A percentile compares a stretch with the other conserved stretches of the same genome.
Evolutionary conservation across 2,329 filamentous ascomycete species (phyloP).

Genomic region (Orbilia quercus): DNA sequence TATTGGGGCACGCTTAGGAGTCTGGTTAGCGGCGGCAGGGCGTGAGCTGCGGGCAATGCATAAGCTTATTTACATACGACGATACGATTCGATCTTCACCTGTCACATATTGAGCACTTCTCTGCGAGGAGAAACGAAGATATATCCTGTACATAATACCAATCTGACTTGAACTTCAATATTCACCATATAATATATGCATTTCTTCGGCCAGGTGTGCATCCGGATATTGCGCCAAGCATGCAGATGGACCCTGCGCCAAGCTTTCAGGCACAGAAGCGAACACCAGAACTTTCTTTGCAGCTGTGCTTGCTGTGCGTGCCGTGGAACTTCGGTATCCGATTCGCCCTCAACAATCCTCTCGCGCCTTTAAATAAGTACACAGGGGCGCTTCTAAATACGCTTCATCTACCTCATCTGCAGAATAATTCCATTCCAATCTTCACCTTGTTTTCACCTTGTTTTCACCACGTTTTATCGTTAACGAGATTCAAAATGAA

Average conservation of each 20-base stretch:
- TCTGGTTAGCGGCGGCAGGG: slow-evolving; percentile 39
- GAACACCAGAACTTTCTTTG: slow-evolving; percentile 4
- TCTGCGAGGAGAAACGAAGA: slow-evolving; percentile 16
- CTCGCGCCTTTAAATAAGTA: slow-evolving; percentile 12
- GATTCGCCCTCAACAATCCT: slow-evolving; percentile 25
- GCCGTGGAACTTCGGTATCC: slow-evolving; percentile 51
- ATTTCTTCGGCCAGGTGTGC: too few relatives aligned
- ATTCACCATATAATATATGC: neutral
- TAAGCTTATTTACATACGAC: too few relatives aligned
- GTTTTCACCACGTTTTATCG: neutral
- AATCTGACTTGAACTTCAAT: slow-evolving; percentile 10
- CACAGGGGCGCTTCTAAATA: neutral
- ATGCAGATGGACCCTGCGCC: slow-evolving; percentile 27
- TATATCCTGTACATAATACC: slow-evolving; percentile 54
- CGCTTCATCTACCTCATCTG: neutral
- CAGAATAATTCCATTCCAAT: neutral
- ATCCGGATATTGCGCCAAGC: neutral
- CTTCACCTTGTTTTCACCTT: neutral
- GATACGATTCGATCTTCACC: slow-evolving; percentile 45
- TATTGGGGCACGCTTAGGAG: slow-evolving; percentile 50
- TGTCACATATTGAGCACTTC: slow-evolving; percentile 50
- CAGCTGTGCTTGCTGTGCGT: neutral
- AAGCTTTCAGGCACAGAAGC: slow-evolving; percentile 29
- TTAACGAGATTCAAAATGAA: slow-evolving; percentile 23
- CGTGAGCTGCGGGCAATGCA: slow-evolving; percentile 11